Conservation (phyloP, 768 basidiomycete genomes). For the Mycena galopus region DNA sequence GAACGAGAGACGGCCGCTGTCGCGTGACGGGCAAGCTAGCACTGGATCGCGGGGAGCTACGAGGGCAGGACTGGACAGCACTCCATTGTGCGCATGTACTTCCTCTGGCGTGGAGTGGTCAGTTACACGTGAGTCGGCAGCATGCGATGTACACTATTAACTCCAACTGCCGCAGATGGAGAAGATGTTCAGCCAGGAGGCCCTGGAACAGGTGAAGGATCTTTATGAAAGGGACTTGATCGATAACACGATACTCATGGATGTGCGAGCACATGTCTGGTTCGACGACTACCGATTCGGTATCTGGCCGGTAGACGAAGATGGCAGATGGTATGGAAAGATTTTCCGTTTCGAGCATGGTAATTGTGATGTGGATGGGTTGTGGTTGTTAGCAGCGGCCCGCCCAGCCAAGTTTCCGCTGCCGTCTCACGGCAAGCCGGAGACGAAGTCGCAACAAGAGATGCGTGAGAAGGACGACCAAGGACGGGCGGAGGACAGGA, state of each 20-base stretch:
- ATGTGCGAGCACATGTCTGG: slow-evolving; percentile 14
- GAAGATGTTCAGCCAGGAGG: not conserved
- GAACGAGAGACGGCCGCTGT: slow-evolving; percentile 17
- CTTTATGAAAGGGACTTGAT: not conserved
- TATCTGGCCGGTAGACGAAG: slow-evolving; percentile 16
- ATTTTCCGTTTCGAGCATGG: slow-evolving; percentile 20
- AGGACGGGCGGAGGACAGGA: slow-evolving; percentile 22
- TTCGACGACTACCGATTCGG: slow-evolving; percentile 23
- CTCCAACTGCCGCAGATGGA: not conserved
- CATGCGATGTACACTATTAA: not conserved
- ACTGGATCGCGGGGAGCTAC: not conserved
- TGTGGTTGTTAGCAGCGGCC: slow-evolving; percentile 18
- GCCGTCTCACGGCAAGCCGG: not conserved
- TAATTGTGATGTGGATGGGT: slow-evolving; percentile 5
- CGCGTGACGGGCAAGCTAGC: slow-evolving; percentile 17
- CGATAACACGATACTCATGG: slow-evolving; percentile 15
- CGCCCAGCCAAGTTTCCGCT: not conserved
- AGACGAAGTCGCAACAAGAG: slow-evolving; percentile 14
- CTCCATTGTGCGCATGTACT: slow-evolving; percentile 22
- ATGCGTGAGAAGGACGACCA: slow-evolving; percentile 12
- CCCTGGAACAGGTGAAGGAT: slow-evolving; percentile 1
- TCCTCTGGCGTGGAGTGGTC: slow-evolving; percentile 6
- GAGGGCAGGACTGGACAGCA: slow-evolving; percentile 13
- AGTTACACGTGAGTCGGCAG: not conserved
- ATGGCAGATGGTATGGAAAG: slow-evolving; percentile 13